These are phyloP conservation scores for Pulveroboletus frians DNA, from an alignment of 768 basidiomycete genomes.

Conservation along the genomic window DNA sequence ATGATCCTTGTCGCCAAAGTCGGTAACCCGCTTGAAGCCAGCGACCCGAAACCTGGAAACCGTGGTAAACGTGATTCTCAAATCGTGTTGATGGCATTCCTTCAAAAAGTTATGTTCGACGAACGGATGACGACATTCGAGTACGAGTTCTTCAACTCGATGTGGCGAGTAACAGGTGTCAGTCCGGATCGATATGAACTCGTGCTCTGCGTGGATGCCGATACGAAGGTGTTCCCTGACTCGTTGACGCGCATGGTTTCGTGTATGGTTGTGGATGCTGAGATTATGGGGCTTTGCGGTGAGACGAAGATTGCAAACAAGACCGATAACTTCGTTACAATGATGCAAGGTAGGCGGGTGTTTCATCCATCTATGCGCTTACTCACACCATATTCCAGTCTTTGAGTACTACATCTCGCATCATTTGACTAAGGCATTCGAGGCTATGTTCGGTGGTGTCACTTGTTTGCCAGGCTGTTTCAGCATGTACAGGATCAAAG, in stretches of 20 bases:
- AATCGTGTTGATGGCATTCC: constrained; percentile 94
- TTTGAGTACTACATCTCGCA: constrained; percentile 99
- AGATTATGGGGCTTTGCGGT: constrained; percentile 98
- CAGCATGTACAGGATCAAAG: constrained; percentile 99
- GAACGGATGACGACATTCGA: constrained; percentile 99
- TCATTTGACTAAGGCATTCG: constrained; percentile 98
- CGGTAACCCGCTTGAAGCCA: constrained; percentile 87
- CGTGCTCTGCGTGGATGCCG: constrained; percentile 93
- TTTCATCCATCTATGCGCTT: background rate
- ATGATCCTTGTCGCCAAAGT: constrained; percentile 94
- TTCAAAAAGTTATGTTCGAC: constrained; percentile 99
- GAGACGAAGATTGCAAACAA: constrained; percentile 95
- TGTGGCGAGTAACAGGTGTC: constrained; percentile 94
- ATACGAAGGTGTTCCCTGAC: constrained; percentile 99
- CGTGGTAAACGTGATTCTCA: constrained; percentile 98
- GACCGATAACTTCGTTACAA: constrained; percentile 27
- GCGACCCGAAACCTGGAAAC: constrained; percentile 92
- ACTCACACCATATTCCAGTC: constrained; percentile 44
- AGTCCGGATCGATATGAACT: constrained; percentile 95
- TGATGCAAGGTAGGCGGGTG: constrained; percentile 88
- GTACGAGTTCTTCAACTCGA: constrained; percentile 98
- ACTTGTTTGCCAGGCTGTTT: constrained; percentile 99
- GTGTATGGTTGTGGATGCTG: constrained; percentile 94
- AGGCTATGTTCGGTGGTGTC: constrained; percentile 99
- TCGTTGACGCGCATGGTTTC: constrained; percentile 93